These are phyloP conservation scores for Plasmodium vivax DNA, from an alignment of 169 alveolate species.

Conservation along the genomic window DNA sequence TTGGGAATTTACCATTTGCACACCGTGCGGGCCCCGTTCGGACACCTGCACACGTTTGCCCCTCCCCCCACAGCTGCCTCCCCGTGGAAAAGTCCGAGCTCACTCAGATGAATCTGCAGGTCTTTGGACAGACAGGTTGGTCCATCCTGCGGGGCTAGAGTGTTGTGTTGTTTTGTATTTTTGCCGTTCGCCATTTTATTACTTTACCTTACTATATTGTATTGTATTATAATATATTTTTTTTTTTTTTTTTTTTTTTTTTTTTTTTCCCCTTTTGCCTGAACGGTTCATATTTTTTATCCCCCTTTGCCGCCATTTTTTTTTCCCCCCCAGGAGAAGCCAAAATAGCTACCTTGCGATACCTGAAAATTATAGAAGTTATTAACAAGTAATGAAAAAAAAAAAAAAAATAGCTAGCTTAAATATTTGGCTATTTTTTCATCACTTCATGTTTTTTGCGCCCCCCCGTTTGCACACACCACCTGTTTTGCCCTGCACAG, in stretches of 20 bases:
- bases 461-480: background rate
- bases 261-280: background rate
- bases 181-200: background rate
- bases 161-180: background rate
- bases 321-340: slow-evolving; percentile 53
- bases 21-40: background rate
- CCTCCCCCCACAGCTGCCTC: slow-evolving; percentile 22
- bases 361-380: slow-evolving; percentile 73
- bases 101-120: slow-evolving; percentile 67
- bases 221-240: no score
- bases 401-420: background rate
- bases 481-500: background rate
- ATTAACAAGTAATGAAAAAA: slow-evolving; percentile 40
- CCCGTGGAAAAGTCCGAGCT: slow-evolving; percentile 67
- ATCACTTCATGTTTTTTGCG: background rate
- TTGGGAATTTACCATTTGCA: background rate
- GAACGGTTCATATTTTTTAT: slow-evolving; percentile 16
- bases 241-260: background rate
- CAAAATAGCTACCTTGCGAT: slow-evolving; percentile 70
- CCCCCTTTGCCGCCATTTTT: background rate
- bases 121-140: slow-evolving; percentile 74
- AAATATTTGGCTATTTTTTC: background rate
- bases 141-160: background rate
- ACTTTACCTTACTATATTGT: background rate
- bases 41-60: background rate